These are phyloP conservation scores for Beverwykella pulmonaria DNA, from an alignment of 495 filamentous ascomycete species.

Conservation along the genomic window DNA sequence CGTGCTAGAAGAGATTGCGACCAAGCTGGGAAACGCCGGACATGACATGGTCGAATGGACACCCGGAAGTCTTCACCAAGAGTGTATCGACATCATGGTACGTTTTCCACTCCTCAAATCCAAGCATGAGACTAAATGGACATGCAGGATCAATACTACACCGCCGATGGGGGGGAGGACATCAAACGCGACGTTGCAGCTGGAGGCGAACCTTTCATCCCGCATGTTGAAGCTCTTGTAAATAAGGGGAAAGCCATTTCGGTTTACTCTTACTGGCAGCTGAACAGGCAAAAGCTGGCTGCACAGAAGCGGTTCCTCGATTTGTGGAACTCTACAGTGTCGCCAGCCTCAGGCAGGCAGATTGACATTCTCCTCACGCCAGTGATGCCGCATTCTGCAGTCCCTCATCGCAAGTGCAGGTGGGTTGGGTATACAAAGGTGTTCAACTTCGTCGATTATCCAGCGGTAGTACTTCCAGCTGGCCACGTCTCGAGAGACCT, in stretches of 20 bases:
- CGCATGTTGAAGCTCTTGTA: conserved; percentile 50
- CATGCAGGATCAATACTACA: conserved; percentile 50
- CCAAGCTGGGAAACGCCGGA: conserved; percentile 46
- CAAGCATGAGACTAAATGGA: not conserved
- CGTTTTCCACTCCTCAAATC: not conserved
- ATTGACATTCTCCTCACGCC: conserved; percentile 45
- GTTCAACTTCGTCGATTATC: conserved; percentile 42
- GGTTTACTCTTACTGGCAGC: conserved; percentile 60
- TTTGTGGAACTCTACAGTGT: conserved; percentile 53
- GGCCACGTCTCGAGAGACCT: conserved; percentile 33
- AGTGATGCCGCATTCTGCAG: conserved; percentile 44
- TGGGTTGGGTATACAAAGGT: conserved; percentile 46
- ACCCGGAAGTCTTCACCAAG: conserved; percentile 47
- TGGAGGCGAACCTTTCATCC: conserved; percentile 59
- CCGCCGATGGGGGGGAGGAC: conserved; percentile 60
- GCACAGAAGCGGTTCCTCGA: conserved; percentile 60
- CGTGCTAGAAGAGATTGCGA: conserved; percentile 47
- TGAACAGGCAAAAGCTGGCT: conserved; percentile 56
- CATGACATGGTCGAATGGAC: conserved; percentile 57
- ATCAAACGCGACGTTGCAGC: conserved; percentile 52
- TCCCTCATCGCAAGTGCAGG: conserved; percentile 40
- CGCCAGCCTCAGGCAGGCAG: conserved; percentile 32
- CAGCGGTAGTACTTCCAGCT: conserved; percentile 37
- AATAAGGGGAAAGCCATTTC: conserved; percentile 50
- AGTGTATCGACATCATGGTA: conserved; percentile 54